Conservation (phyloP, 2,329 filamentous ascomycete genomes). For the Colletotrichum sp. region DNA sequence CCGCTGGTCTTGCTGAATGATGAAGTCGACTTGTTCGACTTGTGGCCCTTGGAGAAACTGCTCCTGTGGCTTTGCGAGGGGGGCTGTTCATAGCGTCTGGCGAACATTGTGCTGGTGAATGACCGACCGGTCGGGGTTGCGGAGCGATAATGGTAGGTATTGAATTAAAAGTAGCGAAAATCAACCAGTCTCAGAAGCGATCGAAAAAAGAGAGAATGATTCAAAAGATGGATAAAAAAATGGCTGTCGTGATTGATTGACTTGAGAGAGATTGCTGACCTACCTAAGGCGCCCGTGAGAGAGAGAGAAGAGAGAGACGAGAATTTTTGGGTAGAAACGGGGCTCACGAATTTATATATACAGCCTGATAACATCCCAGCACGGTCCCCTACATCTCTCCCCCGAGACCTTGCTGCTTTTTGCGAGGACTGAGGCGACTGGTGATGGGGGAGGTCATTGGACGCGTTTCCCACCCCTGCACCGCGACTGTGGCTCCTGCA, state of each 20-base stretch:
- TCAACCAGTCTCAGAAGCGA: not conserved
- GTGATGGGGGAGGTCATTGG: constrained; percentile 17
- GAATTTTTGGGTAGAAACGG: constrained; percentile 19
- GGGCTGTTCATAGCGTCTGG: constrained; percentile 45
- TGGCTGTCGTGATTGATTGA: not conserved
- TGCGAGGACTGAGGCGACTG: constrained; percentile 3
- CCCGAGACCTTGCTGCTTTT: constrained; percentile 13
- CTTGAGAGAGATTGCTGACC: constrained; percentile 23
- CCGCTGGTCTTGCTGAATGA: constrained; percentile 62
- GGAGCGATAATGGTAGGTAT: not conserved
- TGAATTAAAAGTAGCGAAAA: not conserved
- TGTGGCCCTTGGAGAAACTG: constrained; percentile 57
- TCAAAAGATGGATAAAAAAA: not conserved
- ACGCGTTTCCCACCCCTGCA: constrained; percentile 1
- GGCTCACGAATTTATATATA: constrained; percentile 18
- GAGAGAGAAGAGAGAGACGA: constrained; percentile 5
- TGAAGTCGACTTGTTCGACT: constrained; percentile 53
- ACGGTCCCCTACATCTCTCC: constrained; percentile 1
- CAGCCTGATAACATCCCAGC: constrained; percentile 10
- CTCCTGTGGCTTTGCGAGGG: constrained; percentile 48
- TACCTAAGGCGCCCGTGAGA: constrained; percentile 35
- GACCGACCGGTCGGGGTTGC: not conserved
- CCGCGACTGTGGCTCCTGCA: not conserved
- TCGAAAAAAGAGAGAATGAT: not conserved
- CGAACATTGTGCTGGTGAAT: constrained; percentile 48